A percentile compares a stretch with the other conserved stretches of the same genome.
phyloP scores from a whole-genome alignment of 495 filamentous ascomycete species.

The Durotheca rogersii region DNA sequence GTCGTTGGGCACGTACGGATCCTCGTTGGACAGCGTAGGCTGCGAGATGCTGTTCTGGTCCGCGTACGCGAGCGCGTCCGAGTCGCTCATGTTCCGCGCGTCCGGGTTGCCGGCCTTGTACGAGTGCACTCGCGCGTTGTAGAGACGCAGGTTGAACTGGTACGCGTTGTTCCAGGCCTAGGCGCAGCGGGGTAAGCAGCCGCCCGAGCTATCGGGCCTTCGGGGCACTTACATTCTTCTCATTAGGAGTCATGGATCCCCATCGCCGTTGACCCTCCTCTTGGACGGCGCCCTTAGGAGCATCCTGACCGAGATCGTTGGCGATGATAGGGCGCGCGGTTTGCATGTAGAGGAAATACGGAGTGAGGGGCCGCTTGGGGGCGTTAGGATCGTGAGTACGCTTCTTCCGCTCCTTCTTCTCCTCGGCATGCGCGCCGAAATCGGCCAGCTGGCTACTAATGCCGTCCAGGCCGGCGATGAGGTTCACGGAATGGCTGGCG shows the following conservation, averaged over 20 bases:
- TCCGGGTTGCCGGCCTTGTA: conserved; percentile 69
- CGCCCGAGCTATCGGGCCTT: neutral
- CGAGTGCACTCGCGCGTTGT: conserved; percentile 68
- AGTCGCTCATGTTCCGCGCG: conserved; percentile 62
- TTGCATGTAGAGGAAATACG: conserved; percentile 92
- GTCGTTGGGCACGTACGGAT: conserved; percentile 56
- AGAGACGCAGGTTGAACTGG: conserved; percentile 70
- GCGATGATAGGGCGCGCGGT: conserved; percentile 75
- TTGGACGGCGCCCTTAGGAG: conserved; percentile 75
- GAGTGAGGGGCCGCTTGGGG: conserved; percentile 88
- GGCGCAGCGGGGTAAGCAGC: conserved; percentile 9
- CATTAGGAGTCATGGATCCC: conserved; percentile 66
- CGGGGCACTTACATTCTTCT: conserved; percentile 66
- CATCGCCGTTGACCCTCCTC: conserved; percentile 81
- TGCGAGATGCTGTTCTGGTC: conserved; percentile 53
- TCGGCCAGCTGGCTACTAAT: conserved; percentile 36
- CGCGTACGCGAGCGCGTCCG: conserved; percentile 57
- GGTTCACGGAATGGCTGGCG: conserved; percentile 47
- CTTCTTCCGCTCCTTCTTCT: conserved; percentile 85
- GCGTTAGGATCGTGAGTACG: conserved; percentile 87
- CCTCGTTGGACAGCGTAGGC: conserved; percentile 44
- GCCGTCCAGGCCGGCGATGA: conserved; percentile 47
- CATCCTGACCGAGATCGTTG: conserved; percentile 66
- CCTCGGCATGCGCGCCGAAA: conserved; percentile 50
- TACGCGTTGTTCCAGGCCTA: conserved; percentile 75